Evolutionary conservation across 306 rosid species (phyloP), one percentile per base, ranked within the genome.

Genomic region (Luffa aegyptiaca): DNA sequence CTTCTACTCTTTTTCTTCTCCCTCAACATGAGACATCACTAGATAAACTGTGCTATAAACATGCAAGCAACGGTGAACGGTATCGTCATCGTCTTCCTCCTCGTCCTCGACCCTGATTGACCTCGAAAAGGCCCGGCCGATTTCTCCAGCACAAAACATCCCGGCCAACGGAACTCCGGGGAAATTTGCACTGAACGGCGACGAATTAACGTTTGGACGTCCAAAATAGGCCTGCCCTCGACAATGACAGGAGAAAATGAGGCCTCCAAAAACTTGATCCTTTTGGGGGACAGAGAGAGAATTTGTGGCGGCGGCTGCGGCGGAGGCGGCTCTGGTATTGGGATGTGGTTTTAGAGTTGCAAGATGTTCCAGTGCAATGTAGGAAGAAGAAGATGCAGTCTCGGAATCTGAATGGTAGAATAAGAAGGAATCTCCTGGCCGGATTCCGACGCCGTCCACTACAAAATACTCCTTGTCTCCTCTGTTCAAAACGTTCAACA

Each of bases 131-230:
- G 79, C 1, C 7, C 66, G 39, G 17, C 66, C 97, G 48, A 93
- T 80, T 88, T 90, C 96, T 31, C 96, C 96, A 11, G 90, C 85
- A 45, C 97, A 92, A 79, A 84, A 93, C 55, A 89, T 42, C 82
- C 98, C 98, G 16, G 87, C 89, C 66, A 93, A 49, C 10, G 93
- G 90, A 21, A 86, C 87, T 45, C 86, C 86, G 1, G 91, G 90
- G 48, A 92, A 92, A 86, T 83, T 88, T 76, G 79, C 89, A 16
- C 81, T 64, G 79, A 92, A 86, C 7, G 82, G 83, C 14, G 42
- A 16, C 2, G 37, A 41, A 46, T 88, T 81, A 37, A 49, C 77
- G 46, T 63, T 39, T 10, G 81, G 44, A 3, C 5, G 36, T 57
- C 82, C 75, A 33, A 86, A 82, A 61, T 84, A 82, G 2, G 81